phyloP scores from a whole-genome alignment of 1,284 basidiomycete species.

The Clitocybe nebularis region DNA sequence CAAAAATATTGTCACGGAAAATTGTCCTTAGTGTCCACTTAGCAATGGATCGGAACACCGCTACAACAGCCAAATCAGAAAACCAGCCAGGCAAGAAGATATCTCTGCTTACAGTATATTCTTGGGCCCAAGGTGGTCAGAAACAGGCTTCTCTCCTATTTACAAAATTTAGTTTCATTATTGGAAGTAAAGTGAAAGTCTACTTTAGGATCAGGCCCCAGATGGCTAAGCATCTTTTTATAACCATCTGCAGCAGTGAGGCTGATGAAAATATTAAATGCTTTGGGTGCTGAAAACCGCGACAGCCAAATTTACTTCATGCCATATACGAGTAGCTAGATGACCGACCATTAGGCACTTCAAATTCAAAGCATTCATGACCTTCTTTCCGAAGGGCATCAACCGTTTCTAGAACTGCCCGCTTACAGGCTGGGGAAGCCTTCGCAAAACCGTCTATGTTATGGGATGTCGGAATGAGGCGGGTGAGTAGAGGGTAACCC shows the following conservation, averaged over 20 bases:
- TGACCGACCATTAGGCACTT: slow-evolving; percentile 44
- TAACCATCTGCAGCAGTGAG: slow-evolving; percentile 78
- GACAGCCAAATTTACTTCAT: slow-evolving; percentile 8
- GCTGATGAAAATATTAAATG: slow-evolving; percentile 63
- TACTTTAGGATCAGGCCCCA: slow-evolving; percentile 71
- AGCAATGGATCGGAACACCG: slow-evolving; percentile 47
- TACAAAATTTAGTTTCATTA: not conserved
- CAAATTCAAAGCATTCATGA: slow-evolving; percentile 76
- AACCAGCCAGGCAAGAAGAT: not conserved
- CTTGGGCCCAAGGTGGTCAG: slow-evolving; percentile 58
- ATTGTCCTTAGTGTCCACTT: slow-evolving; percentile 46
- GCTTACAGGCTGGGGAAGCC: slow-evolving; percentile 74
- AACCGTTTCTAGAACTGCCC: slow-evolving; percentile 78
- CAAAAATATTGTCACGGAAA: slow-evolving; percentile 56
- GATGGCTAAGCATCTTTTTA: slow-evolving; percentile 59
- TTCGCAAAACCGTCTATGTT: slow-evolving; percentile 58
- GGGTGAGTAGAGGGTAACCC: no score
- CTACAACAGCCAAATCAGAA: slow-evolving; percentile 1
- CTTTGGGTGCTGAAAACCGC: slow-evolving; percentile 41
- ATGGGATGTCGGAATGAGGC: slow-evolving; percentile 1
- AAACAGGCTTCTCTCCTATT: slow-evolving; percentile 53
- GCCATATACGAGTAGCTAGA: slow-evolving; percentile 5
- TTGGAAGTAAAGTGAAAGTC: not conserved
- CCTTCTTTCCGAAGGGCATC: slow-evolving; percentile 63
- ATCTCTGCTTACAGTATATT: slow-evolving; percentile 43